These are phyloP conservation scores for Neofusicoccum ribis DNA, from an alignment of 2,329 filamentous ascomycete genomes.

Conservation along the genomic window DNA sequence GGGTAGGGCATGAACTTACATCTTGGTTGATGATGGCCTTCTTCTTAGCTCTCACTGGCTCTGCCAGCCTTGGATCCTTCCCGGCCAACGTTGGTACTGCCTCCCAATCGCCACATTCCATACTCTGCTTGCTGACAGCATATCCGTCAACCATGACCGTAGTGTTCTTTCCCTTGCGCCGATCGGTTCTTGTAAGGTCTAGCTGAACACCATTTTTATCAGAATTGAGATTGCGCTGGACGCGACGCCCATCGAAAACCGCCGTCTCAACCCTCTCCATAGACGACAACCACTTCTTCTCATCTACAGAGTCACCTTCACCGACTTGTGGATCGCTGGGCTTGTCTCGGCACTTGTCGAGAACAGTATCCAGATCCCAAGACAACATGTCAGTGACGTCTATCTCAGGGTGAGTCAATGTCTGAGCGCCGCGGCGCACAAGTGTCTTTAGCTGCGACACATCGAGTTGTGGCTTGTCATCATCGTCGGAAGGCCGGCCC, in stretches of 20 bases:
- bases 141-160: slow-evolving; percentile 59
- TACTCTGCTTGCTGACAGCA: slow-evolving; percentile 57
- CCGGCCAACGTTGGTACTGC: slow-evolving; percentile 59
- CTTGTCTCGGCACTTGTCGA: slow-evolving; percentile 56
- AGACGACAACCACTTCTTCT: slow-evolving; percentile 57
- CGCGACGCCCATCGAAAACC: slow-evolving; percentile 58
- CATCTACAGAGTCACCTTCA: slow-evolving; percentile 43
- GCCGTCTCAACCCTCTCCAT: slow-evolving; percentile 60
- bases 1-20: not conserved
- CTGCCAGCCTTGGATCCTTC: slow-evolving; percentile 54
- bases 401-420: slow-evolving; percentile 53
- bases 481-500: slow-evolving; percentile 37
- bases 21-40: slow-evolving; percentile 48
- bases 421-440: slow-evolving; percentile 56
- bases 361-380: slow-evolving; percentile 58
- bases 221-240: slow-evolving; percentile 37
- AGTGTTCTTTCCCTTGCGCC: slow-evolving; percentile 58
- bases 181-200: slow-evolving; percentile 45
- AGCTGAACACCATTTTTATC: slow-evolving; percentile 17
- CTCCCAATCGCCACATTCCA: slow-evolving; percentile 56
- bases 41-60: slow-evolving; percentile 51
- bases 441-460: slow-evolving; percentile 56
- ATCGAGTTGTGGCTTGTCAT: slow-evolving; percentile 54
- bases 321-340: slow-evolving; percentile 43
- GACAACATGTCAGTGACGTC: slow-evolving; percentile 57